Percentiles rank a stretch among this genome's conserved stretches.
Conservation (phyloP, 192 early-diverging fungal species). For the Tieghemiomyces parasiticus region DNA sequence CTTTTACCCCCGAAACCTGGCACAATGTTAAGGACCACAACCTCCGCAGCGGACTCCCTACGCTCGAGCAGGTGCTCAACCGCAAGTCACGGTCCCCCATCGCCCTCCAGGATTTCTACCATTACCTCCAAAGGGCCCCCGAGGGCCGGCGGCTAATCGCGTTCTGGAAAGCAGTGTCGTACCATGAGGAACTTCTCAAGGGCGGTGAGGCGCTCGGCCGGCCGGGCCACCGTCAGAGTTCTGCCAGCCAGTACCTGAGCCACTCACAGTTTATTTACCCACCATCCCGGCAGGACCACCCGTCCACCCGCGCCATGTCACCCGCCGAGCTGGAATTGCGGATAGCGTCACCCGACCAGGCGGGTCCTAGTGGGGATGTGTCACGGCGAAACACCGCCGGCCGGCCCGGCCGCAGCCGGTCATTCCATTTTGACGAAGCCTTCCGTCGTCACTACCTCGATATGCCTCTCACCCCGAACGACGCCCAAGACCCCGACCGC, state of each 20-base stretch:
- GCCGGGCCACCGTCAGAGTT: not conserved
- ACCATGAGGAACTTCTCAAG: not conserved
- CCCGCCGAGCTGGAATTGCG: not conserved
- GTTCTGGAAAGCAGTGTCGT: slow-evolving; percentile 2
- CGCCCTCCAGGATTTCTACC: slow-evolving; percentile 1
- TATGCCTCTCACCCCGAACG: not conserved
- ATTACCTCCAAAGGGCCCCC: not conserved
- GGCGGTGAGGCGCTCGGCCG: not conserved
- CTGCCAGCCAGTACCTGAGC: not conserved
- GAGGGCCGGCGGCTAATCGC: slow-evolving; percentile 3
- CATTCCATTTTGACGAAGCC: not conserved
- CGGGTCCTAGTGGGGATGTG: not conserved
- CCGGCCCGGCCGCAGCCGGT: not conserved
- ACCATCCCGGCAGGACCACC: not conserved
- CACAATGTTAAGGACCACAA: slow-evolving; percentile 8
- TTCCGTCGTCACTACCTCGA: not conserved
- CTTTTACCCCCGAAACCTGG: not conserved
- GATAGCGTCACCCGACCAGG: not conserved
- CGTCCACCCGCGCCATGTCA: not conserved
- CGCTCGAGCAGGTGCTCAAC: not conserved
- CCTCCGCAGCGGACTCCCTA: not conserved
- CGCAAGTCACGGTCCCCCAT: not conserved
- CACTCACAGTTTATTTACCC: slow-evolving; percentile 2
- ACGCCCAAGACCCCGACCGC: not conserved
- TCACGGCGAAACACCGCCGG: not conserved